Evolutionary conservation across 148 eudicot species (phyloP).

Genomic region (Chenopodium berlandieri): DNA sequence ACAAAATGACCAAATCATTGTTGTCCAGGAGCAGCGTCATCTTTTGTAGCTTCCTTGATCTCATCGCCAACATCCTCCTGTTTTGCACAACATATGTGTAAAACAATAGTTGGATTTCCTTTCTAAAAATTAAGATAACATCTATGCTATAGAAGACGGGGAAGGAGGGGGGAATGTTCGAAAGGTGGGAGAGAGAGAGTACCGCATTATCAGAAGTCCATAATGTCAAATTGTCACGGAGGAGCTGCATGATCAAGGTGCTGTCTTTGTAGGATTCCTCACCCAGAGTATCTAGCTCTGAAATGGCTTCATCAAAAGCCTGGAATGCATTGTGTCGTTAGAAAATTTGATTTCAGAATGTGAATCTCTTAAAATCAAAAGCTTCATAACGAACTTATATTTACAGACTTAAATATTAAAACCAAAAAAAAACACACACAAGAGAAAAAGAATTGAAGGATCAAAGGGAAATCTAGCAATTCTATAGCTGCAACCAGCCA

Average conservation of each 20-base stretch:
- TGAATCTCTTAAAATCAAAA: not conserved
- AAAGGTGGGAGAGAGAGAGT: not conserved
- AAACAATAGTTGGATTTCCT: not conserved
- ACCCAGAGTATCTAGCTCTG: conserved; percentile 68
- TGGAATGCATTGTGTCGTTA: conserved; percentile 11
- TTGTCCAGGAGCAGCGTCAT: conserved; percentile 20
- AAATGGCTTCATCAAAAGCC: conserved; percentile 77
- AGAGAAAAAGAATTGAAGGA: not conserved
- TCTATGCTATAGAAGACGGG: not conserved
- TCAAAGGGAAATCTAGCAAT: not conserved
- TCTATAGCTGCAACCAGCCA: not conserved
- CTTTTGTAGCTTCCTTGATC: conserved; percentile 33
- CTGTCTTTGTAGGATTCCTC: conserved; percentile 81
- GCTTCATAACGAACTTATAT: not conserved
- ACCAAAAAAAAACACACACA: not conserved
- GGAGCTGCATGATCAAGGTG: conserved; percentile 76
- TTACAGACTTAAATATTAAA: not conserved
- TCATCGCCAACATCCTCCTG: conserved; percentile 33
- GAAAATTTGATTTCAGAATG: not conserved
- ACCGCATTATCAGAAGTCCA: conserved; percentile 71
- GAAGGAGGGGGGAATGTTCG: not conserved
- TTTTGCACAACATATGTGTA: not conserved
- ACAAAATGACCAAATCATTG: not conserved
- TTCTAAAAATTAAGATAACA: not conserved
- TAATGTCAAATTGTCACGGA: conserved; percentile 63